A percentile compares a stretch with the other conserved stretches of the same genome.
Conservation (phyloP, 129 eudicot species). For the Arctium minus region DNA sequence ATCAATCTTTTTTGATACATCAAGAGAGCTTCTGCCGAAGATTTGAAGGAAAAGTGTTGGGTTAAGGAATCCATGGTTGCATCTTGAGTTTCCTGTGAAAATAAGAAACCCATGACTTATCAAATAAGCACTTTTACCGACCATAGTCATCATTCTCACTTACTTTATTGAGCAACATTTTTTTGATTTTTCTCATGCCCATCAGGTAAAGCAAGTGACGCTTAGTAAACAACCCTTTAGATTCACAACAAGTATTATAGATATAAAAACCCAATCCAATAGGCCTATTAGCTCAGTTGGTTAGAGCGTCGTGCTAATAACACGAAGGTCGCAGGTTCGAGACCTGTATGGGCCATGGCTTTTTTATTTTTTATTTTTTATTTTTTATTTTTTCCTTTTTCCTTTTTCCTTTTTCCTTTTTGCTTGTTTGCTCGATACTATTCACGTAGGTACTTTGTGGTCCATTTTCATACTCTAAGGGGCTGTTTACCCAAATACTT, state of each 20-base stretch:
- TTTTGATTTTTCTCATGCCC: too few species aligned
- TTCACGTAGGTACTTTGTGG: too few species aligned
- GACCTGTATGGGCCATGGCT: constrained; percentile 77
- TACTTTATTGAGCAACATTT: too few species aligned
- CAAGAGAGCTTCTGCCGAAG: constrained; percentile 47
- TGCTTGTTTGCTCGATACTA: too few species aligned
- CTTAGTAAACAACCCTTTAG: neutral
- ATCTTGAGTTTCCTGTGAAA: neutral
- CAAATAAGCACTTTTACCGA: too few species aligned
- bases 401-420: too few species aligned
- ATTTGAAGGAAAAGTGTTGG: constrained; percentile 46
- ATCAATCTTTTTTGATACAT: constrained; percentile 47
- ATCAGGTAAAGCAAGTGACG: too few species aligned
- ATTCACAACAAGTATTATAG: neutral
- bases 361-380: too few species aligned
- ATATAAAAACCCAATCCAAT: neutral
- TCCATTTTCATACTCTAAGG: too few species aligned
- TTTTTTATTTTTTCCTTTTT: too few species aligned
- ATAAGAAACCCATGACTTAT: neutral
- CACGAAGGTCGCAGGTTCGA: constrained; percentile 94
- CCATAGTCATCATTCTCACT: too few species aligned
- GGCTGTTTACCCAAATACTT: too few species aligned
- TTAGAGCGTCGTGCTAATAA: constrained; percentile 79
- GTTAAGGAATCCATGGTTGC: neutral
- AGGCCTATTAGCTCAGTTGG: constrained; percentile 78